phyloP scores from a whole-genome alignment of 768 basidiomycete species.

The Kwoniella europaea region DNA sequence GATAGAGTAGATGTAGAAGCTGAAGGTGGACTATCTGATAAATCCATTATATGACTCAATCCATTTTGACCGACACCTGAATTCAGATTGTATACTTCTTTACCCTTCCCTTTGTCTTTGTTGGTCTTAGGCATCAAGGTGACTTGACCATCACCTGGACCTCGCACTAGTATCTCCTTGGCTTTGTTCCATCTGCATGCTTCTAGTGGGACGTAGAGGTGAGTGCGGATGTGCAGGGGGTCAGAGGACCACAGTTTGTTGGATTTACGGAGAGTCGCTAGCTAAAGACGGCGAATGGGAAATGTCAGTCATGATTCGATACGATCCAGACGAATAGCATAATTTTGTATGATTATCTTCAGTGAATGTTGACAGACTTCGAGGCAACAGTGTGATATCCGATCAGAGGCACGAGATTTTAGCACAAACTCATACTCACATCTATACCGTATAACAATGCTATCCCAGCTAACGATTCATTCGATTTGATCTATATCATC shows the following conservation, averaged over 20 bases:
- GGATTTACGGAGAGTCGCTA: conserved; percentile 75
- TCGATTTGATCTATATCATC: conserved; percentile 64
- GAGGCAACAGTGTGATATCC: background rate
- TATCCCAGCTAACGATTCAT: conserved; percentile 83
- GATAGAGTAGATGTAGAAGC: background rate
- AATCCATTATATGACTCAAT: background rate
- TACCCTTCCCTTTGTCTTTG: conserved; percentile 30
- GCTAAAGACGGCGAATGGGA: conserved; percentile 44
- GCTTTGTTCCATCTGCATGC: conserved; percentile 56
- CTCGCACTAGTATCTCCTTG: conserved; percentile 44
- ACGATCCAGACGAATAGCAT: too few relatives aligned
- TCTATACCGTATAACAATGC: conserved; percentile 87
- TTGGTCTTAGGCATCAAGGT: conserved; percentile 39
- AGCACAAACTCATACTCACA: conserved; percentile 56
- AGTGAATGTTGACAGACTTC: too few relatives aligned
- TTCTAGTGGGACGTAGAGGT: conserved; percentile 75
- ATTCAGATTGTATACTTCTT: background rate
- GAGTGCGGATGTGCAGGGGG: conserved; percentile 81
- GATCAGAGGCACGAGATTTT: background rate
- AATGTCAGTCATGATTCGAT: background rate
- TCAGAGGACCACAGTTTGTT: conserved; percentile 96
- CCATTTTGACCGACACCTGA: background rate
- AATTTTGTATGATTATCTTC: too few relatives aligned
- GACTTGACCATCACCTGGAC: conserved; percentile 53
- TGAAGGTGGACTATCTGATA: background rate